Conservation (phyloP, 129 eudicot species). For the Chrysanthemum lavandulifolium region DNA sequence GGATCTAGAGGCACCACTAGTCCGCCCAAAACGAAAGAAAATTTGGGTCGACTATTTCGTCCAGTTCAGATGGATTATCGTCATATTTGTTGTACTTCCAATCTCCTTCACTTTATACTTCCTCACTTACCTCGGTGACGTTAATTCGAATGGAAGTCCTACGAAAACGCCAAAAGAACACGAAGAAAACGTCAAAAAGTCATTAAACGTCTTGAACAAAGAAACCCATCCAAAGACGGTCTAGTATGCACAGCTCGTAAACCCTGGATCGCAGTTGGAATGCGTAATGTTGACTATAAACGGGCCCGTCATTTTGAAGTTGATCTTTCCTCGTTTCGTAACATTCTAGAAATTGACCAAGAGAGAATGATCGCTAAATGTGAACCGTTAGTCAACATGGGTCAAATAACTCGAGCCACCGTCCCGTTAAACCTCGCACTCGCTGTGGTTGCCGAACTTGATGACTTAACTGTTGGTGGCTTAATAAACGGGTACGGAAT, state of each 20-base stretch:
- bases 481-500: constrained; percentile 92
- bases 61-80: constrained; percentile 82
- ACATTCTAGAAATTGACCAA: constrained; percentile 69
- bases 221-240: constrained; percentile 86
- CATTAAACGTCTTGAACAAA: constrained; percentile 65
- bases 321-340: constrained; percentile 84
- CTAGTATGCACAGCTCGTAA: constrained; percentile 90
- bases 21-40: constrained; percentile 91
- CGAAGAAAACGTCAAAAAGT: constrained; percentile 84
- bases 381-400: constrained; percentile 96
- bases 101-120: constrained; percentile 74
- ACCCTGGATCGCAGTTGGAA: constrained; percentile 94
- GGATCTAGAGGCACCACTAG: constrained; percentile 73
- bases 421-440: constrained; percentile 91
- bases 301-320: constrained; percentile 92
- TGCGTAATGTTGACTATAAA: constrained; percentile 93
- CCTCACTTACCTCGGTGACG: constrained; percentile 80
- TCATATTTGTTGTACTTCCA: constrained; percentile 84
- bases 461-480: constrained; percentile 94
- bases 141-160: constrained; percentile 71
- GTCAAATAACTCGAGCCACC: constrained; percentile 83
- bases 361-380: constrained; percentile 83
- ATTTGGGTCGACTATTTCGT: constrained; percentile 76
- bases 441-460: constrained; percentile 98
- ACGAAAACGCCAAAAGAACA: constrained; percentile 81